Percentiles rank a stretch among this genome's conserved stretches.
Evolutionary conservation across 148 eudicot genomes (phyloP).

Genomic region (Vaccinium macrocarpon): DNA sequence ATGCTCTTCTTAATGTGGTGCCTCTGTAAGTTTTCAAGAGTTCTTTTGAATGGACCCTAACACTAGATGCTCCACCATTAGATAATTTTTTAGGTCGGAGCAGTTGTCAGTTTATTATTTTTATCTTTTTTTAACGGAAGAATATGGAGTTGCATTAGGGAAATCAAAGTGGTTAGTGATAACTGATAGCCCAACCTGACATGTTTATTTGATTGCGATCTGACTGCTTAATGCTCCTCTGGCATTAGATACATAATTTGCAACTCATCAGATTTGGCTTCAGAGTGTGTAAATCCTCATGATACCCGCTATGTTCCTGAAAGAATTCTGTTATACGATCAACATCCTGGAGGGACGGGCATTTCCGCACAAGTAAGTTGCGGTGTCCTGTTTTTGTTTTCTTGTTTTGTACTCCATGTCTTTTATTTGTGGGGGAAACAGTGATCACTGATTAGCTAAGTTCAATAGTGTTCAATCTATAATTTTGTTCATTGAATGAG

Average conservation of each 20-base stretch:
- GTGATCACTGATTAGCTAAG: neutral
- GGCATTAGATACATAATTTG: slow-evolving; percentile 66
- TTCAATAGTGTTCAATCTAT: neutral
- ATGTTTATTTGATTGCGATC: neutral
- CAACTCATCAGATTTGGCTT: slow-evolving; percentile 80
- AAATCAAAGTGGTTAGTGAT: neutral
- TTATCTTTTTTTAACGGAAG: neutral
- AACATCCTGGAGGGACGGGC: slow-evolving; percentile 92
- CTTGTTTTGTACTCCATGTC: neutral
- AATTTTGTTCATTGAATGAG: neutral
- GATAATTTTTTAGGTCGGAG: neutral
- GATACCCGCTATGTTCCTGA: slow-evolving; percentile 78
- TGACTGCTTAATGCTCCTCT: slow-evolving; percentile 22
- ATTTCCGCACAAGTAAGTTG: slow-evolving; percentile 72
- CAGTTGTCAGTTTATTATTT: neutral
- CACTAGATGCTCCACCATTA: neutral
- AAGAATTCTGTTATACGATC: slow-evolving; percentile 85
- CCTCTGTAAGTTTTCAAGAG: slow-evolving; percentile 66
- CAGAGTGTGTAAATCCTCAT: slow-evolving; percentile 91
- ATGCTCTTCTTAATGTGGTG: slow-evolving; percentile 88
- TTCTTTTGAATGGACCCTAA: neutral
- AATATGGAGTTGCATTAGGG: neutral
- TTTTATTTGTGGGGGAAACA: neutral
- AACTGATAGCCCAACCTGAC: neutral
- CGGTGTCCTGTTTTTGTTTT: neutral